phyloP scores from a whole-genome alignment of 495 filamentous ascomycete species.

The Usnea hakonensis region DNA sequence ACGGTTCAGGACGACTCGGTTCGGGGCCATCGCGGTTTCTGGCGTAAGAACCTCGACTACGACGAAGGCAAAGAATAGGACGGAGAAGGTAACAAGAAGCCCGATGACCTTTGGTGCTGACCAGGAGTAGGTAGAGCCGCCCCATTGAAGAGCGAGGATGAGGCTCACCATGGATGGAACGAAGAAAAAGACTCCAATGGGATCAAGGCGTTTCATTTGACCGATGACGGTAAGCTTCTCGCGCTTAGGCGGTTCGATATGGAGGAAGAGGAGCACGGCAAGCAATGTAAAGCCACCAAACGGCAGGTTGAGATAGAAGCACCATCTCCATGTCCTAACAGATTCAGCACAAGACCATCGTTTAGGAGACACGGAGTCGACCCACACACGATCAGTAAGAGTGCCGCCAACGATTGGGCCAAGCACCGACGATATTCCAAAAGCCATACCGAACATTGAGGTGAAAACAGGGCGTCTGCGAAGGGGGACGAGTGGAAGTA shows the following conservation, averaged over 20 bases:
- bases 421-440: constrained; percentile 18
- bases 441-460: constrained; percentile 22
- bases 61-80: constrained; percentile 28
- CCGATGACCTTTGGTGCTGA: constrained; percentile 31
- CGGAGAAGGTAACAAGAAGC: constrained; percentile 29
- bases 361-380: constrained; percentile 1
- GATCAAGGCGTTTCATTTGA: constrained; percentile 22
- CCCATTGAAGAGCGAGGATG: constrained; percentile 40
- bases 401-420: constrained; percentile 47
- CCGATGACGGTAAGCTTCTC: constrained; percentile 10
- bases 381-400: constrained; percentile 37
- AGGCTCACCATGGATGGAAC: constrained; percentile 34
- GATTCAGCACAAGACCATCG: constrained; percentile 12
- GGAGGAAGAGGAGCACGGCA: constrained; percentile 22
- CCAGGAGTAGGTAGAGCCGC: constrained; percentile 36
- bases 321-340: constrained; percentile 39
- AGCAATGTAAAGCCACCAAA: constrained; percentile 32
- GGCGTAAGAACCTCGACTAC: constrained; percentile 24
- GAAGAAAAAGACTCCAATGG: constrained; percentile 28
- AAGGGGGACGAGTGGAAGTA: constrained; percentile 21
- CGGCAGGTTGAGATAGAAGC: constrained; percentile 47
- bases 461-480: constrained; percentile 20
- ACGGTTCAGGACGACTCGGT: constrained; percentile 31
- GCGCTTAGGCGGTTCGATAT: constrained; percentile 4
- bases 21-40: constrained; percentile 32